Evolutionary conservation across 331 rosid genomes (phyloP).

Genomic region (Acacia concinna): DNA sequence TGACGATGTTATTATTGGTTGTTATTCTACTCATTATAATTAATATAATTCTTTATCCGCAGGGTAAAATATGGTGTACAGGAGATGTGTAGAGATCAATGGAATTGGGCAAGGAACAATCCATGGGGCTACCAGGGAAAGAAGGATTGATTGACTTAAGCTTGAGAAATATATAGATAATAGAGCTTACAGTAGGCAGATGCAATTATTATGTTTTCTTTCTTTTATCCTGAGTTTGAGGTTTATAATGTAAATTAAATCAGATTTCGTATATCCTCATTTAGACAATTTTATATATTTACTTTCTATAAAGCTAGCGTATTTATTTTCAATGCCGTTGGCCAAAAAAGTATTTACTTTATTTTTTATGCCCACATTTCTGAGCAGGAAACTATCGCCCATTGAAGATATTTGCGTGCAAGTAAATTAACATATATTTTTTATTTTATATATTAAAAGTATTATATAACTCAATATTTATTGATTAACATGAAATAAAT

Average conservation of each 20-base stretch:
- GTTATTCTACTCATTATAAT: background rate
- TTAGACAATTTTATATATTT: too few species aligned
- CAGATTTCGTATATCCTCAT: background rate
- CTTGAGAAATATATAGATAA: constrained; percentile 2
- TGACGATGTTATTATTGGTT: background rate
- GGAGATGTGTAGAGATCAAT: constrained; percentile 98
- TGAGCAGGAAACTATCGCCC: too few species aligned
- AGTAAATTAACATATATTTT: too few species aligned
- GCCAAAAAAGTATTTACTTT: too few species aligned
- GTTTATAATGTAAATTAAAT: background rate
- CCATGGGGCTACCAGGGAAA: constrained; percentile 78
- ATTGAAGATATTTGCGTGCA: too few species aligned
- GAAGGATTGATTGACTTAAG: constrained; percentile 21
- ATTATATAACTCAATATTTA: too few species aligned
- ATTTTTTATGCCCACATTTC: too few species aligned
- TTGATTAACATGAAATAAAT: too few species aligned
- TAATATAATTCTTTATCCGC: constrained; percentile 26
- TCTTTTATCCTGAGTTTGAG: background rate
- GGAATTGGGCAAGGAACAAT: constrained; percentile 93
- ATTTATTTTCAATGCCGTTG: too few species aligned
- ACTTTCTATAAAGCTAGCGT: too few species aligned
- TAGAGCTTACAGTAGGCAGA: background rate
- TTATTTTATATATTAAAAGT: too few species aligned
- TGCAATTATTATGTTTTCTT: background rate
- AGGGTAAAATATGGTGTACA: constrained; percentile 87